Conservation (phyloP, 2,329 filamentous ascomycete genomes). For the Raffaelea arxii region DNA sequence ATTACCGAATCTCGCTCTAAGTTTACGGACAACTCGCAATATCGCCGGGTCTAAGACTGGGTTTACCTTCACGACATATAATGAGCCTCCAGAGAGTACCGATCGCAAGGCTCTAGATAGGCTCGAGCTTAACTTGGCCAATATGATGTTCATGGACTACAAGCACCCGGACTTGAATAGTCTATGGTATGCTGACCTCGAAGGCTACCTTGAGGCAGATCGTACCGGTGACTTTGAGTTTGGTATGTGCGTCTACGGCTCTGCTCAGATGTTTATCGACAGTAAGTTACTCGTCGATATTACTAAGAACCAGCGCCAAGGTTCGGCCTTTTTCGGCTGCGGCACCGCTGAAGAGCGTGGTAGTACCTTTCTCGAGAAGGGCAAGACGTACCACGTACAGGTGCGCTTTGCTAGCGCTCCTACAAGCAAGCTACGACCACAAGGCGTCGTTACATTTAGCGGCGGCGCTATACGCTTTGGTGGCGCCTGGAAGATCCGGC, state of each 20-base stretch:
- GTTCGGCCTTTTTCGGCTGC: constrained; percentile 20
- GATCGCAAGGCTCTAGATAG: constrained; percentile 20
- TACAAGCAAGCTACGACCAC: constrained; percentile 6
- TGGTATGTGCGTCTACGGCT: constrained; percentile 21
- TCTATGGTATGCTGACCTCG: constrained; percentile 29
- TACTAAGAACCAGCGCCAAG: constrained; percentile 19
- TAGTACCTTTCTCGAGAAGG: constrained; percentile 16
- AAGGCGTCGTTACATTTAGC: constrained; percentile 37
- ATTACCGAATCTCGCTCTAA: constrained; percentile 10
- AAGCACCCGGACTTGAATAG: constrained; percentile 24
- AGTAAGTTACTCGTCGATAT: constrained; percentile 25
- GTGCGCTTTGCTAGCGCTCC: constrained; percentile 14
- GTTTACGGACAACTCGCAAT: constrained; percentile 4
- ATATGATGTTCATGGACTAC: constrained; percentile 42
- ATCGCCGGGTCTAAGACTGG: constrained; percentile 8
- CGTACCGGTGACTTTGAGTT: constrained; percentile 21
- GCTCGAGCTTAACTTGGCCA: constrained; percentile 29
- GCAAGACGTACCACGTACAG: constrained; percentile 19
- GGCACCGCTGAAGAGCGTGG: constrained; percentile 23
- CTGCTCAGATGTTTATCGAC: constrained; percentile 24
- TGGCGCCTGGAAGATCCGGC: constrained; percentile 8
- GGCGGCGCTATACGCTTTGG: constrained; percentile 26
- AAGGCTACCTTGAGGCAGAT: constrained; percentile 19
- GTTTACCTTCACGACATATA: constrained; percentile 9
- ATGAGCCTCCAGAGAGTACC: constrained; percentile 6